Percentiles rank a stretch among this genome's conserved stretches.
Conservation (phyloP, 768 basidiomycete species). For the Phylloporus arenicola region DNA sequence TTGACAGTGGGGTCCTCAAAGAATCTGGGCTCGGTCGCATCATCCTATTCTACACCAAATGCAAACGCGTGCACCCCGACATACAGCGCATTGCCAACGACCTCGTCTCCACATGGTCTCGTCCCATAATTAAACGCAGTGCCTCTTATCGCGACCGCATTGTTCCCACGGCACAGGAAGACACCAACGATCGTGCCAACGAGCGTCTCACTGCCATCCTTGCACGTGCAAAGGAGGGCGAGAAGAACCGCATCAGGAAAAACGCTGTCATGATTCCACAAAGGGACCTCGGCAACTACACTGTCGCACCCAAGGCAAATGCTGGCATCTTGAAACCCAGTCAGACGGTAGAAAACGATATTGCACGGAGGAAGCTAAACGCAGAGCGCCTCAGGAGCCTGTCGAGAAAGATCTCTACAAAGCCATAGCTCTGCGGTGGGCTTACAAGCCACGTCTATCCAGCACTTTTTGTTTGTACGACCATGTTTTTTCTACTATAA, state of each 20-base stretch:
- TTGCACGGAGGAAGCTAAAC: constrained; percentile 67
- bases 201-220: constrained; percentile 67
- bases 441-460: neutral
- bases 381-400: constrained; percentile 66
- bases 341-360: constrained; percentile 67
- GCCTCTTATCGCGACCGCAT: constrained; percentile 75
- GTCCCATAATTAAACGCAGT: constrained; percentile 87
- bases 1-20: constrained; percentile 86
- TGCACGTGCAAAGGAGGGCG: constrained; percentile 59
- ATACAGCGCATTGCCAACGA: constrained; percentile 78
- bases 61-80: constrained; percentile 79
- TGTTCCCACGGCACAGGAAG: constrained; percentile 51
- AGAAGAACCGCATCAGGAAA: constrained; percentile 64
- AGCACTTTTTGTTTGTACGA: constrained; percentile 4
- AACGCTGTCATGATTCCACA: constrained; percentile 84
- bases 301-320: constrained; percentile 65
- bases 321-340: constrained; percentile 43
- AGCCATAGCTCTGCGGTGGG: constrained; percentile 10
- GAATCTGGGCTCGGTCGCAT: constrained; percentile 87
- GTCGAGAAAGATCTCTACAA: constrained; percentile 43
- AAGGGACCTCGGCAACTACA: constrained; percentile 69
- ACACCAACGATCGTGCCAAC: constrained; percentile 32
- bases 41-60: constrained; percentile 93
- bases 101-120: constrained; percentile 81
- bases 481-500: neutral